Evolutionary conservation across 1,284 basidiomycete genomes (phyloP), one percentile per base, ranked within the genome.

Genomic region (Moesziomyces sp.): DNA sequence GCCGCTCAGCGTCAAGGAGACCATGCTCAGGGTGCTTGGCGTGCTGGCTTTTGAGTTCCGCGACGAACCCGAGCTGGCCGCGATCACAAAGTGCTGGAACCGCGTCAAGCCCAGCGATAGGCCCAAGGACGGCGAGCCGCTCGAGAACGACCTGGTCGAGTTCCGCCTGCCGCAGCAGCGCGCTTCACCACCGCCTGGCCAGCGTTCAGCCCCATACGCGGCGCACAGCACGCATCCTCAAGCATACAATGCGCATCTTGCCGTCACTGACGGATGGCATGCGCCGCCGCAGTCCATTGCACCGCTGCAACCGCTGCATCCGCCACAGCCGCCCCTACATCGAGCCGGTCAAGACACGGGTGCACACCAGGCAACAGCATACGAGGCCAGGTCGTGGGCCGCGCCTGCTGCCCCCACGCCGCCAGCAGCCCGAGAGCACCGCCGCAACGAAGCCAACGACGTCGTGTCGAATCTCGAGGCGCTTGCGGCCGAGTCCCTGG

Each of bases 61-160:
- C 30, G 34, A 44, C n/a, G 78, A 79, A 28, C 42, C 52, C 3
- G 80, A 82, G 16, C 54, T 82, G 30, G 48, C 35, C 0, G 16
- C 51, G 3, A 61, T 82, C 19, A 82, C 81, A 16, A 80, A 75
- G 56, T 64, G 61, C 42, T 82, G 76, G 66, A 82, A 82, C 48
- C 75, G 75, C 59, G 54, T 78, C 45, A 67, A 65, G 53, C 78
- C 78, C 2, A 65, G 42, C 24, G 78, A 78, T 35, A 45, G 74
- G 5, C 68, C 69, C 3, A 64, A 75, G 46, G 66, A 82, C 42
- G 80, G 75, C 2, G 66, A 69, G 38, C 67, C 74, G 18, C 48
- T 78, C 21, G 73, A 63, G 28, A 24, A 67, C 19, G 57, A 67
- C 47, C 47, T 73, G 11, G 54, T 62, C 40, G 70, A 73, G 23